These are phyloP conservation scores for Penicillium crustosum DNA, from an alignment of 2,329 filamentous ascomycete genomes.

Conservation along the genomic window DNA sequence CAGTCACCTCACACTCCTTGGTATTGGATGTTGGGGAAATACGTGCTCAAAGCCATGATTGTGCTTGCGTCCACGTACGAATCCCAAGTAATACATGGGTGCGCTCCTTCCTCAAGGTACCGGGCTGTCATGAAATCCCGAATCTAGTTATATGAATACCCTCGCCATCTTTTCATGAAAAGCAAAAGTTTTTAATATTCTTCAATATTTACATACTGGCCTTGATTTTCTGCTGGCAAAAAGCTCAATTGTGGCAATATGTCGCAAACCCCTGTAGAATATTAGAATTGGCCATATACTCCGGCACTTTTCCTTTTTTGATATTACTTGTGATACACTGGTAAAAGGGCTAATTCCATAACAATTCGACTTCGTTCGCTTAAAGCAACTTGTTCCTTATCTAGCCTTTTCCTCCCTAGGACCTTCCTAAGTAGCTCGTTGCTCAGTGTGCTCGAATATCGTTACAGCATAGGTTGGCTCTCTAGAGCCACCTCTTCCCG, in stretches of 20 bases:
- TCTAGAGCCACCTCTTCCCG: neutral
- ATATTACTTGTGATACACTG: neutral
- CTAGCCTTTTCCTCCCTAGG: neutral
- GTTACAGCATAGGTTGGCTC: neutral
- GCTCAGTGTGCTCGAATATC: neutral
- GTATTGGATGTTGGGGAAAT: neutral
- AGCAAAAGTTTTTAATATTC: neutral
- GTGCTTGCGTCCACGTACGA: neutral
- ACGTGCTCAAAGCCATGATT: neutral
- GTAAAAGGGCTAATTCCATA: neutral
- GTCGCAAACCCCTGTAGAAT: neutral
- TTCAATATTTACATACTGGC: neutral
- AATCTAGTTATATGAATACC: neutral
- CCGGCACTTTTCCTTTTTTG: neutral
- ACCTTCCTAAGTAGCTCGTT: neutral
- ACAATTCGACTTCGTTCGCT: neutral
- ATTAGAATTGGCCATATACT: slow-evolving; percentile 4
- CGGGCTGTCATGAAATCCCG: neutral
- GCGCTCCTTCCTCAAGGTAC: no score
- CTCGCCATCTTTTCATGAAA: neutral
- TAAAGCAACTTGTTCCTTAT: neutral
- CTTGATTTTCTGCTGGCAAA: neutral
- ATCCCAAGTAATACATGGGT: neutral
- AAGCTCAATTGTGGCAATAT: neutral
- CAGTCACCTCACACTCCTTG: neutral